Evolutionary conservation across 2,329 filamentous ascomycete genomes (phyloP), one percentile per base, ranked within the genome.

Genomic region (Sordariomycetes sp.): DNA sequence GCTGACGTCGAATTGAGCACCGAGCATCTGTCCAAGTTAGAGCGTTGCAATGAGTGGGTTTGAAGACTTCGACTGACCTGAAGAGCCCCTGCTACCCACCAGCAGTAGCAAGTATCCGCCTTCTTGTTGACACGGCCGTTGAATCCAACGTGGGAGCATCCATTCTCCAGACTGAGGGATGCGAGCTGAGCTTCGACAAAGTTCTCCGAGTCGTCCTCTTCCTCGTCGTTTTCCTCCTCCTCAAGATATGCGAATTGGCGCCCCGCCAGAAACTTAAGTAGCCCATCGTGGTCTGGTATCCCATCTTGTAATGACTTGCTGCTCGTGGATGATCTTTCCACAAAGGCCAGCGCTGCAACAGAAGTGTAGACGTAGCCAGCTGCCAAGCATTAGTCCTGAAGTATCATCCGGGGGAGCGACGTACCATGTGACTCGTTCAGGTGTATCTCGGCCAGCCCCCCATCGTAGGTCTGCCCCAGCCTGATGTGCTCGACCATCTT

Each of bases 31-130:
- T 3, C 26, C 43, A 24, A 27, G 35, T 33, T 7, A 21, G 34
- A 27, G 6, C 12, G 26, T 30, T 43, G 42, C 27, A 28, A 34
- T 32, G 14, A 21, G 24, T 20, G 3, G 15, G 27, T 26, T 16
- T 11, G 16, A 10, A 11, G 19, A 21, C 9, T 17, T 23, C 8
- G 6, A 33, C 57, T 40, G 49, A 70, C 64, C 34, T 51, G 46
- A 1, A 75, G 51, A 2, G 86, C 76, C 3, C 76, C 86, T 4
- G 72, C 70, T 1, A 85, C 86, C 92, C 92, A 98, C 68, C 90
- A 98, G 16, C 78, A 82, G 57, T 98, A 98, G 60, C 92, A 98
- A 1, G 92, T 96, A 58, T 98, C 92, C 8, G 85, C 83, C 31
- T 80, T 71, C 57, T 98, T 98, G 63, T 94, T 95, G 53, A 76